Conservation (phyloP, 352 stramenopile species). For the Blastocystis sp. region DNA sequence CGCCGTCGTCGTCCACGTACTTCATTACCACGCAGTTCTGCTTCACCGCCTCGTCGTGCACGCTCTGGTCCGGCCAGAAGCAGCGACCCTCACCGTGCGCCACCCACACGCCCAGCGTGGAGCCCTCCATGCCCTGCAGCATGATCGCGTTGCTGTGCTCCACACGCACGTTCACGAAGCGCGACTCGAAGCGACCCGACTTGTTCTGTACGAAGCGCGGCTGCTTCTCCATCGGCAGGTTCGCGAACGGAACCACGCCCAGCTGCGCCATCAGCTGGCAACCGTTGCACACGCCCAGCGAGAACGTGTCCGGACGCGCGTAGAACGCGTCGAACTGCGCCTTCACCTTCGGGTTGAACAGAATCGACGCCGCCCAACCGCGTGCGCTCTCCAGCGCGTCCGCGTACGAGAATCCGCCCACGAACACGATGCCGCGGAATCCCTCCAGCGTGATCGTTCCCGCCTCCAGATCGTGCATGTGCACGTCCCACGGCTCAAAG, state of each 20-base stretch:
- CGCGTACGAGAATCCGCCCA: constrained; percentile 94
- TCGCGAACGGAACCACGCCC: constrained; percentile 81
- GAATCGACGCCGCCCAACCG: constrained; percentile 90
- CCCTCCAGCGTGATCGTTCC: constrained; percentile 79
- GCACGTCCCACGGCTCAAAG: constrained; percentile 93
- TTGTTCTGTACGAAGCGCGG: constrained; percentile 93
- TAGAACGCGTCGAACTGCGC: constrained; percentile 90
- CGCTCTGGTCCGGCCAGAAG: constrained; percentile 82
- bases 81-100: constrained; percentile 83
- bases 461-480: constrained; percentile 83
- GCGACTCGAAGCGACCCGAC: constrained; percentile 86
- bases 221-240: constrained; percentile 65
- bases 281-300: constrained; percentile 95
- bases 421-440: constrained; percentile 91
- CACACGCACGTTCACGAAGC: constrained; percentile 88
- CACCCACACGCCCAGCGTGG: constrained; percentile 88
- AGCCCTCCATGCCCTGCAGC: constrained; percentile 90
- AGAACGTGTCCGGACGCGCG: constrained; percentile 88
- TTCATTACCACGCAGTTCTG: constrained; percentile 81
- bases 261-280: constrained; percentile 98
- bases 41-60: constrained; percentile 75
- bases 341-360: constrained; percentile 85
- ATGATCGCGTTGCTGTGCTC: constrained; percentile 81
- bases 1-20: constrained; percentile 89
- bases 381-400: constrained; percentile 96